Conservation (phyloP, 805 yeast genomes). For the Pichia membranifaciens region DNA sequence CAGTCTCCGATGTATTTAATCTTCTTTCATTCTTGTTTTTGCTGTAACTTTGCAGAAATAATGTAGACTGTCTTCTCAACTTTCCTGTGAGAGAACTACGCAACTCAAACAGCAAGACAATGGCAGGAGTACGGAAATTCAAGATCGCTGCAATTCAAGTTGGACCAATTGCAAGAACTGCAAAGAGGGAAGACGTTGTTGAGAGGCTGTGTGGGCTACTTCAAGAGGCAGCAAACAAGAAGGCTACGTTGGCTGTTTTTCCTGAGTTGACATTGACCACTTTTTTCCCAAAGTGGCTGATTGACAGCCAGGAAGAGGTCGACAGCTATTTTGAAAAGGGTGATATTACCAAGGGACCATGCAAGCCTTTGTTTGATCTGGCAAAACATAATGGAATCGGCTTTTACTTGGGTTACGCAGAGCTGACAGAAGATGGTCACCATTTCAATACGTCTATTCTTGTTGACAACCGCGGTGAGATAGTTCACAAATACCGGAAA, state of each 20-base stretch:
- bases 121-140: slow-evolving; percentile 10
- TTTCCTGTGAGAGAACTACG: too few species aligned
- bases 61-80: too few species aligned
- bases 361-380: slow-evolving; percentile 34
- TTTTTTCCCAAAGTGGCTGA: slow-evolving; percentile 34
- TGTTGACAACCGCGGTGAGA: slow-evolving; percentile 29
- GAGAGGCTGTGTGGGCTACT: slow-evolving; percentile 28
- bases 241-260: slow-evolving; percentile 31
- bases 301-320: slow-evolving; percentile 31
- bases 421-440: slow-evolving; percentile 34
- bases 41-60: too few species aligned
- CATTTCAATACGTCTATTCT: slow-evolving; percentile 32
- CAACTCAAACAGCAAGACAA: not conserved
- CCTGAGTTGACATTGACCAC: slow-evolving; percentile 35
- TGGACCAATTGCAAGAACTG: slow-evolving; percentile 30
- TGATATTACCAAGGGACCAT: slow-evolving; percentile 25
- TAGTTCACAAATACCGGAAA: slow-evolving; percentile 33
- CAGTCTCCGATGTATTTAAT: too few species aligned
- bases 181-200: slow-evolving; percentile 28
- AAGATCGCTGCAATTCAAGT: slow-evolving; percentile 32
- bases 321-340: slow-evolving; percentile 35
- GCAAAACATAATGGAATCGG: slow-evolving; percentile 28
- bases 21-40: too few species aligned
- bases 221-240: slow-evolving; percentile 28
- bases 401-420: slow-evolving; percentile 34